These are phyloP conservation scores for Candida freyschussii DNA, from an alignment of 1,139 yeast species.

Conservation along the genomic window DNA sequence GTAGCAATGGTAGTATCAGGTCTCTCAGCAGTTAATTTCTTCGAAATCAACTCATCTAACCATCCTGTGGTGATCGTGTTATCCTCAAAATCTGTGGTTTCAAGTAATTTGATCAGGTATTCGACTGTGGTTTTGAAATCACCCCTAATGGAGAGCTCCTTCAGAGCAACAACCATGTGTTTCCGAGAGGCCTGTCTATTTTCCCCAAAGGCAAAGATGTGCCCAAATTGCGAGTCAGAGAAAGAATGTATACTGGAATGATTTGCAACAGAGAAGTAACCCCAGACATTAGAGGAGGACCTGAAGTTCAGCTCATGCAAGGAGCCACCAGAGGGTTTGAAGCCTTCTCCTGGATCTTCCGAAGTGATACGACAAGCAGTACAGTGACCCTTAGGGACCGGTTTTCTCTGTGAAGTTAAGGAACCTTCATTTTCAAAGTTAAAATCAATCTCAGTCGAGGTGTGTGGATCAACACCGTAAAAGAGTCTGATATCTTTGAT, in stretches of 20 bases:
- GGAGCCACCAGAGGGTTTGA: conserved; percentile 97
- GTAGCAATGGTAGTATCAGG: conserved; percentile 91
- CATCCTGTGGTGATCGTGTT: conserved; percentile 98
- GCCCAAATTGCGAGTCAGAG: conserved; percentile 98
- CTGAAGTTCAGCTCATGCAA: conserved; percentile 94
- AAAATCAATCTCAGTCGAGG: conserved; percentile 85
- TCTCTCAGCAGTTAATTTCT: conserved; percentile 92
- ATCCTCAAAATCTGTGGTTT: conserved; percentile 94
- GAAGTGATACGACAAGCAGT: conserved; percentile 99
- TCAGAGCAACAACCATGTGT: conserved; percentile 97
- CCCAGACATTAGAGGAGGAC: conserved; percentile 98
- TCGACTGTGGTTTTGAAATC: conserved; percentile 98
- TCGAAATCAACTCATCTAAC: conserved; percentile 93
- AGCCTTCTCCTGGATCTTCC: conserved; percentile 98
- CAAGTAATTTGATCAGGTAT: conserved; percentile 87
- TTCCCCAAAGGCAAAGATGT: conserved; percentile 97
- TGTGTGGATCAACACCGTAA: conserved; percentile 95
- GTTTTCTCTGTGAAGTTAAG: conserved; percentile 77
- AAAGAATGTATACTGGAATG: conserved; percentile 97
- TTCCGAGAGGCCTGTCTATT: conserved; percentile 96
- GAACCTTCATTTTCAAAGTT: conserved; percentile 75
- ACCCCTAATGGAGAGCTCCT: conserved; percentile 95
- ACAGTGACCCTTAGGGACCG: conserved; percentile 95
- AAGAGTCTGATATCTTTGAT: conserved; percentile 86
- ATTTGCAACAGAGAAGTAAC: conserved; percentile 95